Conservation (phyloP, 2,329 filamentous ascomycete genomes). For the Coniella vitis region DNA sequence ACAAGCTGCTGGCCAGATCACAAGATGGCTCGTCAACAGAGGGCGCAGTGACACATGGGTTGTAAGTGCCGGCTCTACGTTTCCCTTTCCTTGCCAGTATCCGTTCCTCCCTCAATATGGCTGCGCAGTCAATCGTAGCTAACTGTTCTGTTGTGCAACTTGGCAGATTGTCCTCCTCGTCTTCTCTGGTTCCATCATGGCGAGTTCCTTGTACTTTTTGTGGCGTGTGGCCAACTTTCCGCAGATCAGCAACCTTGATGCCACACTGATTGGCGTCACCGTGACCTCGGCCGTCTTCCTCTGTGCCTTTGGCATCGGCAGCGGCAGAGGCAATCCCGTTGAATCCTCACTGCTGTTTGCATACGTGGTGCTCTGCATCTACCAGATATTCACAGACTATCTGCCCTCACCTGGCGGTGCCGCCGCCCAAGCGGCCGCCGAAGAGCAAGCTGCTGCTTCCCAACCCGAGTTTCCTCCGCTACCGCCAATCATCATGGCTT, state of each 20-base stretch:
- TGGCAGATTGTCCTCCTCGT: slow-evolving; percentile 80
- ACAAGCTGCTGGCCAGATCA: slow-evolving; percentile 89
- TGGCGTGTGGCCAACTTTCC: slow-evolving; percentile 94
- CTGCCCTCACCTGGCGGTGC: slow-evolving; percentile 65
- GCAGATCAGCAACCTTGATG: slow-evolving; percentile 85
- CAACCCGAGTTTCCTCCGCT: slow-evolving; percentile 94
- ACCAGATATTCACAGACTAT: slow-evolving; percentile 99
- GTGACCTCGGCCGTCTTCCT: slow-evolving; percentile 91
- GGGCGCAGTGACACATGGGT: slow-evolving; percentile 95
- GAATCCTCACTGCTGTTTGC: slow-evolving; percentile 94
- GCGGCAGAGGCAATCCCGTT: slow-evolving; percentile 87
- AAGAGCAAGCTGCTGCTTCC: slow-evolving; percentile 38
- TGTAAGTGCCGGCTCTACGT: slow-evolving; percentile 46
- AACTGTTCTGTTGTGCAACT: slow-evolving; percentile 20
- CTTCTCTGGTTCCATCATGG: slow-evolving; percentile 83
- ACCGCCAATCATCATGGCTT: slow-evolving; percentile 96
- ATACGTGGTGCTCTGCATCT: slow-evolving; percentile 96
- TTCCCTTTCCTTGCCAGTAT: not conserved
- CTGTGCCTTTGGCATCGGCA: slow-evolving; percentile 88
- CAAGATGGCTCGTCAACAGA: slow-evolving; percentile 87
- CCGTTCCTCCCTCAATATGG: not conserved
- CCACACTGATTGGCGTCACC: slow-evolving; percentile 83
- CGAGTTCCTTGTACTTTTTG: slow-evolving; percentile 90
- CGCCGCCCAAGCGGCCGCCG: slow-evolving; percentile 35
- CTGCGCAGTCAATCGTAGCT: slow-evolving; percentile 19